Percentiles rank a stretch among this genome's conserved stretches.
These are phyloP conservation scores for Fusarium foetens DNA, from an alignment of 2,329 filamentous ascomycete genomes.

Conservation along the genomic window DNA sequence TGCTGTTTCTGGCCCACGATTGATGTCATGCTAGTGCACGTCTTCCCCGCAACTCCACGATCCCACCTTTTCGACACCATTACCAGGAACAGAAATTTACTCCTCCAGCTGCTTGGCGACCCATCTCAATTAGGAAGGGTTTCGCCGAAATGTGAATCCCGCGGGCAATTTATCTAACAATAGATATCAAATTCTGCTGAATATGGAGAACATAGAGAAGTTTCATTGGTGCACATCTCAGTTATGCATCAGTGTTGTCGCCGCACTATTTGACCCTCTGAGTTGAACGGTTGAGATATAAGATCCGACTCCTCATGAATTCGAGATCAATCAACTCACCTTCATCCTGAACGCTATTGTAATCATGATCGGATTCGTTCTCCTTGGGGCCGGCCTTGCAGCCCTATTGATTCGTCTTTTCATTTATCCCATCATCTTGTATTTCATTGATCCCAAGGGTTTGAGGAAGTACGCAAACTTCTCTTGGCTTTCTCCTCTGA, in stretches of 20 bases:
- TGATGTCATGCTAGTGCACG: neutral
- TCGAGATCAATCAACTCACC: neutral
- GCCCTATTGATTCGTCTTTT: conserved; percentile 22
- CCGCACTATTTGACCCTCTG: neutral
- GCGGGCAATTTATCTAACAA: neutral
- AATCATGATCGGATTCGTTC: conserved; percentile 9
- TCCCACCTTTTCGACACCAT: neutral
- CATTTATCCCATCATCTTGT: conserved; percentile 27
- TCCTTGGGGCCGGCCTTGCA: conserved; percentile 2
- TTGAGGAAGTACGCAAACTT: conserved; percentile 36
- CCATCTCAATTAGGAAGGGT: neutral
- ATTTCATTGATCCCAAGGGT: conserved; percentile 51
- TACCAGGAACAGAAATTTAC: neutral
- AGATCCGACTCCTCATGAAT: neutral
- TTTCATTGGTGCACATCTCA: neutral
- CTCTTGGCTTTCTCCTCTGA: conserved; percentile 33
- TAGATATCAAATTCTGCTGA: neutral
- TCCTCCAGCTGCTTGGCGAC: neutral
- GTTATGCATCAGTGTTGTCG: neutral
- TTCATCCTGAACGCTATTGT: accelerated
- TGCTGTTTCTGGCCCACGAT: neutral
- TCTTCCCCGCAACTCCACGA: neutral
- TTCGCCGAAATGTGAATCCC: neutral
- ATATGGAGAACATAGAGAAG: neutral
- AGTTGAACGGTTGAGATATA: neutral